Percentiles rank a stretch among this genome's conserved stretches.
Conservation (phyloP, 1,284 basidiomycete species). For the Boletus smithii region DNA sequence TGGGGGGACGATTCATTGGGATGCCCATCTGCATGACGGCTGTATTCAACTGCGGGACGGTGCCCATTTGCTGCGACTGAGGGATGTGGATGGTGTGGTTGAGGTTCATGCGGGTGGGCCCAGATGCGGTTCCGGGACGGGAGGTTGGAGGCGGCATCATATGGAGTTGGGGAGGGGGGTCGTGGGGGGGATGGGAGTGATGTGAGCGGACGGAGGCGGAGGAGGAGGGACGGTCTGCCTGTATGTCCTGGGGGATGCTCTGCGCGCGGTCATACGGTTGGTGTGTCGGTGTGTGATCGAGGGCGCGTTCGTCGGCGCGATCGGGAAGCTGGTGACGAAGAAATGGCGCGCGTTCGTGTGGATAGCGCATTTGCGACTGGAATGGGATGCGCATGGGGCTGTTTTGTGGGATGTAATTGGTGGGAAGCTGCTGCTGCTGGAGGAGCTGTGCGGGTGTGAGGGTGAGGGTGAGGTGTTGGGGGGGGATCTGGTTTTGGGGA, state of each 20-base stretch:
- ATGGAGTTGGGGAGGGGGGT: conserved; percentile 11
- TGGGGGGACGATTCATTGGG: conserved; percentile 29
- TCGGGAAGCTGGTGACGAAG: conserved; percentile 17
- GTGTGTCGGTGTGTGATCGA: too few species aligned
- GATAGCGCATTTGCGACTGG: neutral
- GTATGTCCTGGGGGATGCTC: conserved; percentile 24
- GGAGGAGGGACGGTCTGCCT: conserved; percentile 27
- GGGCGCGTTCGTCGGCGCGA: too few species aligned
- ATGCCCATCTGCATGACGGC: conserved; percentile 19
- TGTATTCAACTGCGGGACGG: conserved; percentile 5
- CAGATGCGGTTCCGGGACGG: conserved; percentile 28
- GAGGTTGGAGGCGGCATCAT: conserved; percentile 29
- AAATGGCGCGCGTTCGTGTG: conserved; percentile 14
- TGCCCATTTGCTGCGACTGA: neutral
- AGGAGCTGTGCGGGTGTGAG: conserved; percentile 32
- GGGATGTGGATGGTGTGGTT: conserved; percentile 6
- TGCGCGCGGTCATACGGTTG: conserved; percentile 20
- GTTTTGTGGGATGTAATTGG: too few species aligned
- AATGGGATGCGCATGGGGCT: too few species aligned
- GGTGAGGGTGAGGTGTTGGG: conserved; percentile 28
- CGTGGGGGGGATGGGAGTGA: conserved; percentile 26
- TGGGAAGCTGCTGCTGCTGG: conserved; percentile 26
- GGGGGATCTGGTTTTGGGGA: conserved; percentile 13
- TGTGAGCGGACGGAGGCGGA: conserved; percentile 32
- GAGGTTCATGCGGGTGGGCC: conserved; percentile 24